Percentiles rank a stretch among this genome's conserved stretches.
Evolutionary conservation across 768 basidiomycete genomes (phyloP).

Genomic region (Peribolospora kevripleyi): DNA sequence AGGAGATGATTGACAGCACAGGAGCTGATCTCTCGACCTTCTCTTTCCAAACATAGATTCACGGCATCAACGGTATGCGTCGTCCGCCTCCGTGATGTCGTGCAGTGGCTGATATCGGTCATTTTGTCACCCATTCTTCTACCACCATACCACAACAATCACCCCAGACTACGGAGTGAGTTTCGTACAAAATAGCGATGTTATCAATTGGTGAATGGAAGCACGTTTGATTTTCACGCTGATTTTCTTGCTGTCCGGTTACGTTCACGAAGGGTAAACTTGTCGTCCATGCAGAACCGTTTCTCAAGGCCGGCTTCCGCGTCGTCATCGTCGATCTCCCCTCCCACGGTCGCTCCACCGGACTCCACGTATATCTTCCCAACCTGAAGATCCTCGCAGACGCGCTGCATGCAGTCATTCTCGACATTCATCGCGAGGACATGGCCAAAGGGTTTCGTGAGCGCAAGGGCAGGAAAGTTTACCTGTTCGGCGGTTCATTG

Average conservation of each 20-base stretch:
- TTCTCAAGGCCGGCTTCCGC: constrained; percentile 11
- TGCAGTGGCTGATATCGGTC: too few species aligned
- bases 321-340: constrained; percentile 11
- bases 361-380: constrained; percentile 9
- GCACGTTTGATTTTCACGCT: not conserved
- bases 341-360: constrained; percentile 11
- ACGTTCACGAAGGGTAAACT: constrained; percentile 9
- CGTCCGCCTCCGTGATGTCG: too few species aligned
- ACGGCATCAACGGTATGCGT: too few species aligned
- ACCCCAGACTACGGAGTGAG: too few species aligned
- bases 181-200: not conserved
- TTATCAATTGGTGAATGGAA: constrained; percentile 7
- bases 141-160: not conserved
- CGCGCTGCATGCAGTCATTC: too few species aligned
- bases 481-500: too few species aligned
- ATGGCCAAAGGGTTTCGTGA: too few species aligned
- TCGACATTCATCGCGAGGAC: too few species aligned
- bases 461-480: too few species aligned
- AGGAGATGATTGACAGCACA: not conserved
- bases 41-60: too few species aligned
- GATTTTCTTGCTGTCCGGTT: not conserved
- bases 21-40: constrained; percentile 3
- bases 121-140: not conserved
- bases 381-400: constrained; percentile 4
- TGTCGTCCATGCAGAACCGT: constrained; percentile 6